phyloP scores from a whole-genome alignment of 352 stramenopile genomes.

The Lagenidium sp. region DNA sequence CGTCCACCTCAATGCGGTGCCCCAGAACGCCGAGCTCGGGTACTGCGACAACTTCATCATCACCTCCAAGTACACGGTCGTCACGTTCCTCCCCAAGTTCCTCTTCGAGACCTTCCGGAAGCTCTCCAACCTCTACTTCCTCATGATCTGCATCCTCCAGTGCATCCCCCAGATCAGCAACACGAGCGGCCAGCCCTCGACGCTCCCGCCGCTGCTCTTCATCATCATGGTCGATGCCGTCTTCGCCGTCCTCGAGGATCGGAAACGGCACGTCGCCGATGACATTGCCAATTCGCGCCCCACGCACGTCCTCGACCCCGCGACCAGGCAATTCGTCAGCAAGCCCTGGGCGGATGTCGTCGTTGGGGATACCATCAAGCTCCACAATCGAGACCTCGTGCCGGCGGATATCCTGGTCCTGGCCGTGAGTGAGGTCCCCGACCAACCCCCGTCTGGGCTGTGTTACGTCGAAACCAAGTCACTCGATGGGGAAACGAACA shows the following conservation, averaged over 20 bases:
- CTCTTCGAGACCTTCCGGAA: slow-evolving; percentile 88
- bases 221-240: slow-evolving; percentile 88
- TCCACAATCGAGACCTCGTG: slow-evolving; percentile 74
- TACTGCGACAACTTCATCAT: slow-evolving; percentile 88
- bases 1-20: slow-evolving; percentile 49
- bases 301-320: slow-evolving; percentile 47
- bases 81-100: slow-evolving; percentile 88
- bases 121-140: slow-evolving; percentile 92
- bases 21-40: slow-evolving; percentile 38
- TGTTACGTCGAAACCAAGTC: slow-evolving; percentile 90
- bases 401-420: slow-evolving; percentile 84
- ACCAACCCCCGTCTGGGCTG: slow-evolving; percentile 50
- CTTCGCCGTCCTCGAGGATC: slow-evolving; percentile 85
- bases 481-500: slow-evolving; percentile 90
- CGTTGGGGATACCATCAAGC: slow-evolving; percentile 78
- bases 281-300: slow-evolving; percentile 66
- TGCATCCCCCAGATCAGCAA: slow-evolving; percentile 88
- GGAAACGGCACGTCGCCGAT: slow-evolving; percentile 80
- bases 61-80: slow-evolving; percentile 88
- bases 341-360: slow-evolving; percentile 75
- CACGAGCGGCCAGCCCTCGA: slow-evolving; percentile 80
- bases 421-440: slow-evolving; percentile 52
- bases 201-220: slow-evolving; percentile 81
- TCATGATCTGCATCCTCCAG: slow-evolving; percentile 84
- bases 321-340: slow-evolving; percentile 30